Evolutionary conservation across 176 grass and related monocot species (phyloP).

Genomic region (Oropetium thomaeum): DNA sequence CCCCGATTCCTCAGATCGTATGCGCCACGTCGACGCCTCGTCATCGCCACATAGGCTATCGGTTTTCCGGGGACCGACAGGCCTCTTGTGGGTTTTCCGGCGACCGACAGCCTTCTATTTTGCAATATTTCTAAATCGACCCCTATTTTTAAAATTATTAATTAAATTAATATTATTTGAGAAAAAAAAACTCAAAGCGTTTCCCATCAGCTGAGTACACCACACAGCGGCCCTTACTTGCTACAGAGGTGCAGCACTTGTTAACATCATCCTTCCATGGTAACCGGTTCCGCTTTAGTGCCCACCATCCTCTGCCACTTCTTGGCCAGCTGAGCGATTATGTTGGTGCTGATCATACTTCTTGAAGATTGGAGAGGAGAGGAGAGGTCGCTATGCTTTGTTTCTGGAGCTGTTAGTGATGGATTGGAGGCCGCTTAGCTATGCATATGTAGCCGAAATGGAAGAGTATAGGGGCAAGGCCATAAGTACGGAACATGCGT

Average conservation of each 20-base stretch:
- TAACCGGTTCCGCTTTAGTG: not conserved
- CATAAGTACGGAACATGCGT: slow-evolving; percentile 22
- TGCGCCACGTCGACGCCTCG: too few relatives aligned
- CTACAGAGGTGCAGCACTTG: not conserved
- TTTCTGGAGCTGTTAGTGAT: slow-evolving; percentile 7
- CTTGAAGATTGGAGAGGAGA: too few relatives aligned
- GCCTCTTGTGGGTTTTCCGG: too few relatives aligned
- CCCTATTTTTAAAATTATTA: too few relatives aligned
- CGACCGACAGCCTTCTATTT: too few relatives aligned
- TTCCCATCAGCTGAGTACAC: not conserved
- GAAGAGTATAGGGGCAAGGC: slow-evolving; percentile 28
- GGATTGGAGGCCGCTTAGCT: not conserved
- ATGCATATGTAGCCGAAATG: slow-evolving; percentile 13
- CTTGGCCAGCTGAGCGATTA: not conserved
- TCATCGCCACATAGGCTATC: too few relatives aligned
- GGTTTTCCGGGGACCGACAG: too few relatives aligned
- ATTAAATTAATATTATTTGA: too few relatives aligned
- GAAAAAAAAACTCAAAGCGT: slow-evolving; percentile 29
- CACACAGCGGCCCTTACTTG: not conserved
- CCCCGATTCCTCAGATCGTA: too few relatives aligned
- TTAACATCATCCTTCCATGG: not conserved
- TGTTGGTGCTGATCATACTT: slow-evolving; percentile 6
- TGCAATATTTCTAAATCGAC: too few relatives aligned
- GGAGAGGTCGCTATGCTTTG: not conserved
- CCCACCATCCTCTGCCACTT: not conserved